Percentiles rank a stretch among this genome's conserved stretches.
phyloP scores from a whole-genome alignment of 2,329 filamentous ascomycete species.

The Ceratocystis variospora region DNA sequence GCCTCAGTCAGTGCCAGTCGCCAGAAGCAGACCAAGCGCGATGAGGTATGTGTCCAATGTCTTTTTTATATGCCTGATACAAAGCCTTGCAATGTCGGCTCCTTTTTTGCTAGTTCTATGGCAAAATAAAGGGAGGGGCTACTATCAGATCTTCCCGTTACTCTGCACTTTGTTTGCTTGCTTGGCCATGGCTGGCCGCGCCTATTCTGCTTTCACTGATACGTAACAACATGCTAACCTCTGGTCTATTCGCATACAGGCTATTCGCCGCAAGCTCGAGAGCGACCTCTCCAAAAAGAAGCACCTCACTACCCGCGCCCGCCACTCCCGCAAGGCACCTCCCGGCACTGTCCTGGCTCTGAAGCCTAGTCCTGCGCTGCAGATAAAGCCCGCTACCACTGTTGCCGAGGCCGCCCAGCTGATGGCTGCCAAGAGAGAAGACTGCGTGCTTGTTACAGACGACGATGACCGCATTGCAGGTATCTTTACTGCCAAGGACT shows the following conservation, averaged over 20 bases:
- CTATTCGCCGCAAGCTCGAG: conserved; percentile 93
- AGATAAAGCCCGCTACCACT: conserved; percentile 90
- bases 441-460: conserved; percentile 94
- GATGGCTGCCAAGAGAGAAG: conserved; percentile 97
- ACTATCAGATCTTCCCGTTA: background rate
- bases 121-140: background rate
- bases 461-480: conserved; percentile 95
- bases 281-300: conserved; percentile 97
- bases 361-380: conserved; percentile 86
- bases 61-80: background rate
- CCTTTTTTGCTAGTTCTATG: background rate
- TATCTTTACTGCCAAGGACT: conserved; percentile 97
- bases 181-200: background rate
- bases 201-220: background rate
- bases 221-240: conserved; percentile 14
- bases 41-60: conserved; percentile 60
- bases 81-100: background rate
- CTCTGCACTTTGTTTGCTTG: background rate
- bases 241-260: conserved; percentile 38
- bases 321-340: conserved; percentile 81
- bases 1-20: conserved; percentile 74
- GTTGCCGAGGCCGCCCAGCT: conserved; percentile 94
- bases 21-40: conserved; percentile 91
- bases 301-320: conserved; percentile 60
- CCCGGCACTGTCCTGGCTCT: conserved; percentile 91